Percentiles rank a stretch among this genome's conserved stretches.
Conservation (phyloP, 129 eudicot species). For the Lactuca saligna region DNA sequence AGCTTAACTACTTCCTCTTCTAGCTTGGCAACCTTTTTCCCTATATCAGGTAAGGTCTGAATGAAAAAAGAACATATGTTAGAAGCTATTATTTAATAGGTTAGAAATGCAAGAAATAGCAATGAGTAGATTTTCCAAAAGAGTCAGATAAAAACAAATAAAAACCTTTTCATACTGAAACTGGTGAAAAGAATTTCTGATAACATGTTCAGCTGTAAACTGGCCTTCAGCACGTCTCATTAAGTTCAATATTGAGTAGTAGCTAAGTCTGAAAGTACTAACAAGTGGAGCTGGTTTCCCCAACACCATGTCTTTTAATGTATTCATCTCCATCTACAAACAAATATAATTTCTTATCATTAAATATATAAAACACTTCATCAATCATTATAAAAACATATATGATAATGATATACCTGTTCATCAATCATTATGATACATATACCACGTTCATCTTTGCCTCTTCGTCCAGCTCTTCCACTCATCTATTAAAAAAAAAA, state of each 20-base stretch:
- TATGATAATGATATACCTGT: constrained; percentile 45
- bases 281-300: constrained; percentile 97
- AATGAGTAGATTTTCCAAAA: too few species aligned
- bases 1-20: constrained; percentile 89
- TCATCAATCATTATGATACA: constrained; percentile 97
- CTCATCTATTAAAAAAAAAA: constrained; percentile 62
- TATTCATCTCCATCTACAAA: constrained; percentile 94
- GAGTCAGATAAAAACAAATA: not conserved
- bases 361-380: not conserved
- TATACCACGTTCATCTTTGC: constrained; percentile 98
- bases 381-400: not conserved
- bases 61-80: constrained; percentile 4
- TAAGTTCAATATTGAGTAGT: constrained; percentile 90
- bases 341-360: not conserved
- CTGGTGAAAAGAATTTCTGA: constrained; percentile 89
- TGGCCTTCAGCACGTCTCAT: constrained; percentile 99
- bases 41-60: constrained; percentile 94
- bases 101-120: not conserved
- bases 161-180: constrained; percentile 93
- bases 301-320: constrained; percentile 87
- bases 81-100: constrained; percentile 4
- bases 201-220: constrained; percentile 98
- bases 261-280: constrained; percentile 96
- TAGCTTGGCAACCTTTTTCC: constrained; percentile 76
- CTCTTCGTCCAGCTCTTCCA: constrained; percentile 99